Evolutionary conservation across 257 asterid species (phyloP).

Genomic region (Jacaranda mimosifolia): DNA sequence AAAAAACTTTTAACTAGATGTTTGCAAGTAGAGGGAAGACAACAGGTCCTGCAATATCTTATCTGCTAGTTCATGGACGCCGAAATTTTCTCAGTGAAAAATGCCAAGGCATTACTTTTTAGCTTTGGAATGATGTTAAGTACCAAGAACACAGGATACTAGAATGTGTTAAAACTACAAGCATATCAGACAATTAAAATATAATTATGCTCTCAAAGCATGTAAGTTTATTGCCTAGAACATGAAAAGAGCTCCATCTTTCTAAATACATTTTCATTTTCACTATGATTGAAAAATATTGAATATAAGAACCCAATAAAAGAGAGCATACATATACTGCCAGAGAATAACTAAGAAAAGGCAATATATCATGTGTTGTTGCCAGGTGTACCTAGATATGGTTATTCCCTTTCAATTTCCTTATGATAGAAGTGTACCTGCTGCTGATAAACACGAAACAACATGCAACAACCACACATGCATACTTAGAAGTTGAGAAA

Average conservation of each 20-base stretch:
- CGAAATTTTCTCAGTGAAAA: not conserved
- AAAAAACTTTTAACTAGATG: not conserved
- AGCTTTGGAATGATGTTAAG: conserved; percentile 5
- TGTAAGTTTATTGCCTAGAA: conserved; percentile 7
- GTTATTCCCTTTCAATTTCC: conserved; percentile 2
- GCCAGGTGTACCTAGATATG: not conserved
- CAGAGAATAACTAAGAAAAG: not conserved
- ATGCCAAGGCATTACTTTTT: not conserved
- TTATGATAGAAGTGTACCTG: not conserved
- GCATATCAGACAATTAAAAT: conserved; percentile 3
- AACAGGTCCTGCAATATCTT: not conserved
- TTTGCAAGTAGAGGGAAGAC: not conserved
- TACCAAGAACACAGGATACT: not conserved
- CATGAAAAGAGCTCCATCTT: not conserved
- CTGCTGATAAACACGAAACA: not conserved
- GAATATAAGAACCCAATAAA: conserved; percentile 17
- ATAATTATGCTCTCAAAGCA: conserved; percentile 20
- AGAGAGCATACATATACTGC: not conserved
- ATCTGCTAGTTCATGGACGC: conserved; percentile 1
- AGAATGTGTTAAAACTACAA: not conserved
- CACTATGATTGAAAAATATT: not conserved
- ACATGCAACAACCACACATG: not conserved
- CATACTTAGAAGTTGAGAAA: not conserved
- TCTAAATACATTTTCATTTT: not conserved
- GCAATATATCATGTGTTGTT: not conserved